Evolutionary conservation across 1,284 basidiomycete species (phyloP), one percentile per base, ranked within the genome.

Genomic region (Moesziomyces sp.): DNA sequence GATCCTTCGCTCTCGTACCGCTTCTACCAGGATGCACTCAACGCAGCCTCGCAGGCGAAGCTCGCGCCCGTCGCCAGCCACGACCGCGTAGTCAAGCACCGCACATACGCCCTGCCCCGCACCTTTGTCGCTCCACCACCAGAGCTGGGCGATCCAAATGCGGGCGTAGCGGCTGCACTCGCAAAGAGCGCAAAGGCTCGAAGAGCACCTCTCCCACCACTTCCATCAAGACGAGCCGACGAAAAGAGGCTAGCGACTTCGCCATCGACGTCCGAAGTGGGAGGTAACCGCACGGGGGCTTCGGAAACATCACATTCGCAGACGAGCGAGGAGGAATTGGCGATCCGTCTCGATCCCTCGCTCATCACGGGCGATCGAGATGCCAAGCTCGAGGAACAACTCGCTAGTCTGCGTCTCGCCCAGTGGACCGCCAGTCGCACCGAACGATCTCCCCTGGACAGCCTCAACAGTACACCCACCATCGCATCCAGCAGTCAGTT

Each of bases 21-120:
- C 26, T 79, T 79, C 48, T 77, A 74, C 26, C 57, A 70, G 28
- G 67, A 79, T 49, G 74, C 74, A 4, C n/a, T 70, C 44, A 57
- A 59, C 44, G 72, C 66, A 0, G 52, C 55, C 6, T 51, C 59
- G 1, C 35, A 62, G 24, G 62, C 67, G 11, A 74, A 74, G 53
- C 45, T 70, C 9, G 67, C 59, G 1, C 52, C 56, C 19, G 67
- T 62, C 19, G 46, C 65, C 1, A 52, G 61, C 14, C 58, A 60
- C n/a, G 54, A 66, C 16, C 58, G 53, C 21, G 58, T 74, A 40
- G 43, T 58, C 28, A 70, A 62, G 35, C 55, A 63, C 46, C 58
- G 67, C 10, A 59, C 49, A 21, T 63, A 53, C 38, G 52, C 62
- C 2, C 24, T 77, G 19, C 75, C 77, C 5, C 76, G 65, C 28